A percentile compares a stretch with the other conserved stretches of the same genome.
phyloP scores from a whole-genome alignment of 208 protist genomes.

The Naegleria fowleri region DNA sequence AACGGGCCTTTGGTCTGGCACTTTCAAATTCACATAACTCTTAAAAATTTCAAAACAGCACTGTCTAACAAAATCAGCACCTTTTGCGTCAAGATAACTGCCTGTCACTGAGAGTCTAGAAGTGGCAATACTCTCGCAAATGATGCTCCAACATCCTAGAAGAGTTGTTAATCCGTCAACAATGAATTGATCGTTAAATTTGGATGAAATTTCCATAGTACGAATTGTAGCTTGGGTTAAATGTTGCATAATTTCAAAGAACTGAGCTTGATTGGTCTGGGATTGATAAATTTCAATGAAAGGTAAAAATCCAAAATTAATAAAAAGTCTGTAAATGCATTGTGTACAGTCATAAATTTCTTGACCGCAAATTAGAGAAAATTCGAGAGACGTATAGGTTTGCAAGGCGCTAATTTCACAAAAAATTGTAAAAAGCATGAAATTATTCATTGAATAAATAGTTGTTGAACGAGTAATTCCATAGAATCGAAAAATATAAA shows the following conservation, averaged over 20 bases:
- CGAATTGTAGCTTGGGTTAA: background rate
- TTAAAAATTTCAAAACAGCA: background rate
- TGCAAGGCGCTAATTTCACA: background rate
- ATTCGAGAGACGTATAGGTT: background rate
- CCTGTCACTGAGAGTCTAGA: background rate
- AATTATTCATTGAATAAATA: too few species aligned
- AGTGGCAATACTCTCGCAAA: background rate
- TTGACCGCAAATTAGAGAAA: background rate
- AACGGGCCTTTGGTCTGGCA: background rate
- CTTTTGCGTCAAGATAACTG: background rate
- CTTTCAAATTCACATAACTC: background rate
- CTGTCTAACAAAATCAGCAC: background rate
- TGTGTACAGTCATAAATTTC: conserved; percentile 13
- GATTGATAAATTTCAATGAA: background rate
- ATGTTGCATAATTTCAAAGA: background rate
- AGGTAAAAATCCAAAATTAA: background rate
- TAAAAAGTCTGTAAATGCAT: background rate
- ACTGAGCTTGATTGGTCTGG: background rate
- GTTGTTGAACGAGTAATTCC: too few species aligned
- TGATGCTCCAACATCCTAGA: background rate
- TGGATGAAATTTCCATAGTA: background rate
- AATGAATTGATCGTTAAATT: background rate
- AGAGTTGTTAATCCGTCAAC: background rate
- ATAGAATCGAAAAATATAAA: background rate
- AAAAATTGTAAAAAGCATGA: too few species aligned